Evolutionary conservation across 352 stramenopile genomes (phyloP), one percentile per base, ranked within the genome.

Genomic region (Peronospora belbahrii): DNA sequence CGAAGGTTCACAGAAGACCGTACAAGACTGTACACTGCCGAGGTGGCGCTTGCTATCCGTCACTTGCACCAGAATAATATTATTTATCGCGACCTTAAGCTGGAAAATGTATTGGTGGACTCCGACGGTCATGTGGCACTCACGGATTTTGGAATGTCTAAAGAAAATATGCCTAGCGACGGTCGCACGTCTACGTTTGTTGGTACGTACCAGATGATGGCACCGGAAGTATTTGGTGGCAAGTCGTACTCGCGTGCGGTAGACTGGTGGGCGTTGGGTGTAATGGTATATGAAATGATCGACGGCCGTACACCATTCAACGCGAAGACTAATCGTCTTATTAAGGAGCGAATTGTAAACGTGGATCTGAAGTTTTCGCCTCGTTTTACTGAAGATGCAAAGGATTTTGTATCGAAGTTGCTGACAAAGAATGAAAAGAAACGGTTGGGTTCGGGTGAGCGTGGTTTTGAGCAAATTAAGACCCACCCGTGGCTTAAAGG

Each of bases 121-220:
- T 86, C 82, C 10, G 68, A 94, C 38, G 97, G 97, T 31, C 94
- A 99, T 58, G 83, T 99, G 32, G 86, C 94, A 28, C 70, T 99
- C 15, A 99, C 96, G 34, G 96, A 99, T 69, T 99, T 99, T 70
- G 97, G 96, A n/a, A 90, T 98, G 61, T 97, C 87, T 6, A 99
- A 99, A 64, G 96, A 98, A 55, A 95, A 97, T 40, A 97, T 99
- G 63, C 85, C 64, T n/a, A 69, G 73, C 19, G 50, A 70, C 31
- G 66, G 73, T 13, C 70, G 85, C 28, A 95, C 86, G 33, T 78
- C 65, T 4, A 96, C 88, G 9, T 95, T 97, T 50, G 89, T 94
- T 17, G 89, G 89, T 19, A 97, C 88, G 44, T 92, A 91, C 56
- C 79, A 97, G 61, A 95, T 95, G 69, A 92, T 97, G 69, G 85